Conservation (phyloP, 176 grass and related monocot genomes). For the Metroxylon sagu region DNA sequence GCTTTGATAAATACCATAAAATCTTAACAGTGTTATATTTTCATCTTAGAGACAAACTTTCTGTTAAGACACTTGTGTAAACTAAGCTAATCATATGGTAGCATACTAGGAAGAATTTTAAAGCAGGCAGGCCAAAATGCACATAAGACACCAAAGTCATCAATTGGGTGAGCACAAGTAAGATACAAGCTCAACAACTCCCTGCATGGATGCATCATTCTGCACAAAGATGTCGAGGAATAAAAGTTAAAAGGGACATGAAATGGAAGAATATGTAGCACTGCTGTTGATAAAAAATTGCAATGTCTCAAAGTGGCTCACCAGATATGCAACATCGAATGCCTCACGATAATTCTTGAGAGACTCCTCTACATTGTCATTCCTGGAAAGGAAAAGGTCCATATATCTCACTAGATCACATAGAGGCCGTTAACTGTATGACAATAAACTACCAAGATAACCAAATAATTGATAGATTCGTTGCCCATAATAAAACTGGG, state of each 20-base stretch:
- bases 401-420: not conserved
- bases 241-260: not conserved
- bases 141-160: conserved; percentile 13
- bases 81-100: no score
- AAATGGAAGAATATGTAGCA: conserved; percentile 6
- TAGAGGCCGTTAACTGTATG: no score
- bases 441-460: no score
- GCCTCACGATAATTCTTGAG: conserved; percentile 59
- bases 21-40: no score
- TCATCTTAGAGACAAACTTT: no score
- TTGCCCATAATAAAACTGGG: no score
- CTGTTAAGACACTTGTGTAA: no score
- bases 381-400: conserved; percentile 34
- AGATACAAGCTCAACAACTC: conserved; percentile 65
- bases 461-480: no score
- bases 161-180: conserved; percentile 34
- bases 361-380: conserved; percentile 67
- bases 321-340: conserved; percentile 84
- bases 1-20: no score
- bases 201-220: conserved; percentile 68
- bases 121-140: no score
- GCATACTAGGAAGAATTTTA: no score
- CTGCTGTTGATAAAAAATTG: no score
- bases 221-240: conserved; percentile 23
- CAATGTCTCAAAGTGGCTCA: conserved; percentile 21